Conservation (phyloP, 306 rosid species). For the Prosopis cineraria region DNA sequence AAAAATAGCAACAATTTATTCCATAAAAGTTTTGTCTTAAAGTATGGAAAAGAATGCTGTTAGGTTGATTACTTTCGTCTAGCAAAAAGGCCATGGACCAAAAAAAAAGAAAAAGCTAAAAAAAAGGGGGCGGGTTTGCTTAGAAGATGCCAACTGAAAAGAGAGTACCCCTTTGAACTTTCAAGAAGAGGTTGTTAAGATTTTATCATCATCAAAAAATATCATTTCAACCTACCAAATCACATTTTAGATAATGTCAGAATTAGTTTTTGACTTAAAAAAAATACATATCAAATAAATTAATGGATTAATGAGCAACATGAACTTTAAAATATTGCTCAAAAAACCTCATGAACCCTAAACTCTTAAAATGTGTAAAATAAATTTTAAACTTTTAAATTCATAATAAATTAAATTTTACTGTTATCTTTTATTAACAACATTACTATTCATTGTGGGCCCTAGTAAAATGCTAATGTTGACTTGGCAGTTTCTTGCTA, state of each 20-base stretch:
- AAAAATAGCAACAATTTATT: neutral
- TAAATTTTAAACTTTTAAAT: too few relatives aligned
- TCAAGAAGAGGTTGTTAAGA: neutral
- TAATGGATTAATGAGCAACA: too few relatives aligned
- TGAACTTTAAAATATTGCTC: too few relatives aligned
- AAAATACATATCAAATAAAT: neutral
- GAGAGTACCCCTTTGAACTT: neutral
- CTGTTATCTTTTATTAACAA: too few relatives aligned
- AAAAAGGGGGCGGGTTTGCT: neutral
- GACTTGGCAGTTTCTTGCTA: too few relatives aligned
- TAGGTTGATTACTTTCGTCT: neutral
- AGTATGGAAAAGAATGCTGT: neutral
- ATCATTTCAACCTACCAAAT: neutral
- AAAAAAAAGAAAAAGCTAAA: rapidly evolving
- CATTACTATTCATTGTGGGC: too few relatives aligned
- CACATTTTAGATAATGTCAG: neutral
- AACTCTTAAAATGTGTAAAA: too few relatives aligned
- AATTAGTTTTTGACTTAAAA: neutral
- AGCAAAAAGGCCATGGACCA: neutral
- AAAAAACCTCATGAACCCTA: too few relatives aligned
- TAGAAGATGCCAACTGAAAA: neutral
- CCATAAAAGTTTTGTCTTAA: neutral
- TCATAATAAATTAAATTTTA: too few relatives aligned
- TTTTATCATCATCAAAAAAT: neutral
- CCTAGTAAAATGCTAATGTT: too few relatives aligned